Evolutionary conservation across 2,329 filamentous ascomycete species (phyloP).

Genomic region (Botrytis fabae): DNA sequence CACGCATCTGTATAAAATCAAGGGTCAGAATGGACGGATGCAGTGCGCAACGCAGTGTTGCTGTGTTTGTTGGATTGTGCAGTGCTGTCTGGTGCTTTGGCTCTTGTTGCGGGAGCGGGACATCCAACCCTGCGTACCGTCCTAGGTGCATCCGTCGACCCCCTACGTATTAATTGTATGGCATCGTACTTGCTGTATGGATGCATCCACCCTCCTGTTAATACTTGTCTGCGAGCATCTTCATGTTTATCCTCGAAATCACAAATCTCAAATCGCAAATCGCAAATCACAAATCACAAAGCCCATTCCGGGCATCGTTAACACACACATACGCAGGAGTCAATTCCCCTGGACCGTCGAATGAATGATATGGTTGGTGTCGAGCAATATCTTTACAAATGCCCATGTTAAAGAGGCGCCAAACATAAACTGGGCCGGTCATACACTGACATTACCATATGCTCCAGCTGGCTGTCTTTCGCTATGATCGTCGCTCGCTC

Average conservation of each 20-base stretch:
- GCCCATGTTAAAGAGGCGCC: constrained; percentile 19
- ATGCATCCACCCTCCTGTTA: background rate
- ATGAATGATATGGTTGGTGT: background rate
- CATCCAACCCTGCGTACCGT: background rate
- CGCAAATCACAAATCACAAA: background rate
- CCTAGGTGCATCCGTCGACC: background rate
- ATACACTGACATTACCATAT: background rate
- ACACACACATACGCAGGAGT: too few species aligned
- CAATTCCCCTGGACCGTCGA: background rate
- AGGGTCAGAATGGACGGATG: background rate
- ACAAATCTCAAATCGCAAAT: background rate
- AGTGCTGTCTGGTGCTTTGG: background rate
- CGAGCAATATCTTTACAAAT: constrained; percentile 10
- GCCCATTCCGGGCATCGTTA: too few species aligned
- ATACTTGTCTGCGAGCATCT: background rate
- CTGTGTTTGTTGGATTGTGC: background rate
- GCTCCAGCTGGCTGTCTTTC: background rate
- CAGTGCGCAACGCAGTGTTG: background rate
- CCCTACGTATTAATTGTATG: background rate
- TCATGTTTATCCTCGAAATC: background rate
- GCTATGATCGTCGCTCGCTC: background rate
- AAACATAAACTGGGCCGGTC: constrained; percentile 16
- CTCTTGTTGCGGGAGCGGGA: background rate
- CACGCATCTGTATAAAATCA: background rate
- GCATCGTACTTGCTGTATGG: too few species aligned